Evolutionary conservation across 169 alveolate genomes (phyloP), one percentile per base, ranked within the genome.

Genomic region (Cryptosporidium baileyi): DNA sequence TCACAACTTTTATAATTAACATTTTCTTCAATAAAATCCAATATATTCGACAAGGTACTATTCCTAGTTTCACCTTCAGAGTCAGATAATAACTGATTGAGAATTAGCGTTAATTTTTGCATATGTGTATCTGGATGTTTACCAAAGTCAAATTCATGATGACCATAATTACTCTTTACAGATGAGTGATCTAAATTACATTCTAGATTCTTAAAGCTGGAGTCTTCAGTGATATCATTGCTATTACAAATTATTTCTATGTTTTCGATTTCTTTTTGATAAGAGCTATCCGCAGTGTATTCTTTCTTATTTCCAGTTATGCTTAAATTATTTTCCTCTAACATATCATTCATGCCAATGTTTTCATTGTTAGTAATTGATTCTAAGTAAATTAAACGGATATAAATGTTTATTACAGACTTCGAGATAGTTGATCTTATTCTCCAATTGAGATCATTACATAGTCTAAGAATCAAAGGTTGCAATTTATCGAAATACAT

Each of bases 391-490:
- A 5, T 26, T 30, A 65, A 17, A 22, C 19, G 22, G 3, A 60
- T 17, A 44, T 45, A 65, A 28, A 74, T 57, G 36, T 74, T 74
- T 8, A 74, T 51, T 11, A 74, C 28, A 2, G 57, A 59, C 60
- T 15, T 74, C 8, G 85, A 52, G 22, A 74, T 59, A 17, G 9
- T 26, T 11, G 74, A 54, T 57, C 85, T 74, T 26, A 74, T 36
- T 54, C 85, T 74, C 85, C 85, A 74, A 11, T 40, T 74, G 9
- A 8, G 26, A 43, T 74, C 85, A 36, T 74, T 52, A 28, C 61
- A 54, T 15, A 74, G 57, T 6, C 19, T 57, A 17, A 74, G 47
- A 15, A 74, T 30, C 30, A 38, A 74, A 22, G 85, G 85, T 15
- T 57, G 60, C 34, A 74, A 40, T 19, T 34, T 32, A n/a, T 74